A percentile compares a stretch with the other conserved stretches of the same genome.
Evolutionary conservation across 306 rosid species (phyloP).

Genomic region (Begonia masoniana): DNA sequence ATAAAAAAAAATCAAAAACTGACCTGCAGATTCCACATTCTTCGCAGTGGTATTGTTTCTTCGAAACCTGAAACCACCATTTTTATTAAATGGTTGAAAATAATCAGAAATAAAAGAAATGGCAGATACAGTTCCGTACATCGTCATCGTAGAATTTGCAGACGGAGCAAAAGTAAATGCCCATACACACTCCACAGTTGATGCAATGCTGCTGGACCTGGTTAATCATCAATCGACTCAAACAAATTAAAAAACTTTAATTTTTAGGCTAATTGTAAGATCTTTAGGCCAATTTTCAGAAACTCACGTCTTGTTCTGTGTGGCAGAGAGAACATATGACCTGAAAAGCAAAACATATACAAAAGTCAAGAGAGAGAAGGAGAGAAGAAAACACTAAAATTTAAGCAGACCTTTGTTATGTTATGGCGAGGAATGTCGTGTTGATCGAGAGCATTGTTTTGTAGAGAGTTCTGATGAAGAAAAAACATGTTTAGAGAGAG

Average conservation of each 20-base stretch:
- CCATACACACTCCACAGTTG: constrained; percentile 72
- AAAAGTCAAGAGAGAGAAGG: background rate
- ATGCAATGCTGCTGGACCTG: constrained; percentile 78
- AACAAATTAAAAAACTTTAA: too few relatives aligned
- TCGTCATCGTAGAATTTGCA: constrained; percentile 74
- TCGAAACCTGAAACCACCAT: constrained; percentile 28
- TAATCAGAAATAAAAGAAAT: background rate
- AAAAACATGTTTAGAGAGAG: background rate
- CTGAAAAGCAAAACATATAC: constrained; percentile 18
- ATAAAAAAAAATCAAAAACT: constrained; percentile 6
- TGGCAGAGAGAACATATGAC: constrained; percentile 68
- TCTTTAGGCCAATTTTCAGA: background rate
- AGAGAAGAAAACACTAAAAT: constrained; percentile 5
- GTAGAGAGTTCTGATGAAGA: constrained; percentile 40
- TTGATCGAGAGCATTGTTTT: constrained; percentile 33
- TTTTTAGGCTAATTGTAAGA: too few relatives aligned
- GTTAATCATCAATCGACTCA: background rate
- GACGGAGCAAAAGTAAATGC: constrained; percentile 57
- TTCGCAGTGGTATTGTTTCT: constrained; percentile 61
- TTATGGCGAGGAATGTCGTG: constrained; percentile 79
- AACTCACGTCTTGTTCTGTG: constrained; percentile 70
- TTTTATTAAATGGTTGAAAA: background rate
- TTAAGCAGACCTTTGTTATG: constrained; percentile 32
- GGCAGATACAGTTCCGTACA: constrained; percentile 23
- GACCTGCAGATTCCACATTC: constrained; percentile 92